Percentiles rank a stretch among this genome's conserved stretches.
phyloP scores from a whole-genome alignment of 495 filamentous ascomycete genomes.

The Acidomyces sp. region DNA sequence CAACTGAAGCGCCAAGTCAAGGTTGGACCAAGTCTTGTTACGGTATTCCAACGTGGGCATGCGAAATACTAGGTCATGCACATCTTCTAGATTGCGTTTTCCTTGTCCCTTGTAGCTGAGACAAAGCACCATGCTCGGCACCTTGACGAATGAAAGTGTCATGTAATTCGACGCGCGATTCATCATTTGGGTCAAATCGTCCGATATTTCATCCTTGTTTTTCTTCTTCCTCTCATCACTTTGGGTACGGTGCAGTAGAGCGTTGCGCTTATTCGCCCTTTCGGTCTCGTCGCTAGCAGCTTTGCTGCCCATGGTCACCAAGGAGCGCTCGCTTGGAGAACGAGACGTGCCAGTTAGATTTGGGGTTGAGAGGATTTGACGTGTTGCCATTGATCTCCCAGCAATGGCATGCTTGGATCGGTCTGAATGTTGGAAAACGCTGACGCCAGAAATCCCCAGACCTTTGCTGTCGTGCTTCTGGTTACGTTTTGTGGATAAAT shows the following conservation, averaged over 20 bases:
- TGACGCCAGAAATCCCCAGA: slow-evolving; percentile 22
- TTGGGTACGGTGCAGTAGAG: slow-evolving; percentile 36
- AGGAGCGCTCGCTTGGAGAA: slow-evolving; percentile 39
- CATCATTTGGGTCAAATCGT: slow-evolving; percentile 98
- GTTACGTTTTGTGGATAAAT: slow-evolving; percentile 41
- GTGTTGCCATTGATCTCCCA: slow-evolving; percentile 1
- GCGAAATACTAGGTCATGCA: slow-evolving; percentile 94
- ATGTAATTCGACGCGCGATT: slow-evolving; percentile 89
- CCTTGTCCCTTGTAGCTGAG: slow-evolving; percentile 94
- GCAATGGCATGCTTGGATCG: neutral
- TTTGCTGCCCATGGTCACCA: slow-evolving; percentile 29
- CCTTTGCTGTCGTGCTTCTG: slow-evolving; percentile 12
- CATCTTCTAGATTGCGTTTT: slow-evolving; percentile 86
- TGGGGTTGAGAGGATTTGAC: slow-evolving; percentile 9
- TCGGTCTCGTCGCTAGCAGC: slow-evolving; percentile 30
- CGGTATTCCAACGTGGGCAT: slow-evolving; percentile 88
- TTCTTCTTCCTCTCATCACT: slow-evolving; percentile 40
- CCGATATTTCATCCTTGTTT: slow-evolving; percentile 41
- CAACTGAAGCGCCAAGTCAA: slow-evolving; percentile 79
- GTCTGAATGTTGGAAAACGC: slow-evolving; percentile 16
- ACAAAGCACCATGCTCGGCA: slow-evolving; percentile 87
- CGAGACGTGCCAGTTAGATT: slow-evolving; percentile 9
- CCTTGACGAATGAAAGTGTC: slow-evolving; percentile 89
- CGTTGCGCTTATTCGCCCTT: slow-evolving; percentile 34
- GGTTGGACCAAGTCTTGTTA: slow-evolving; percentile 98